Percentiles rank a stretch among this genome's conserved stretches.
Conservation (phyloP, 1,139 yeast species). For the Lodderomyces jiufengensis region DNA sequence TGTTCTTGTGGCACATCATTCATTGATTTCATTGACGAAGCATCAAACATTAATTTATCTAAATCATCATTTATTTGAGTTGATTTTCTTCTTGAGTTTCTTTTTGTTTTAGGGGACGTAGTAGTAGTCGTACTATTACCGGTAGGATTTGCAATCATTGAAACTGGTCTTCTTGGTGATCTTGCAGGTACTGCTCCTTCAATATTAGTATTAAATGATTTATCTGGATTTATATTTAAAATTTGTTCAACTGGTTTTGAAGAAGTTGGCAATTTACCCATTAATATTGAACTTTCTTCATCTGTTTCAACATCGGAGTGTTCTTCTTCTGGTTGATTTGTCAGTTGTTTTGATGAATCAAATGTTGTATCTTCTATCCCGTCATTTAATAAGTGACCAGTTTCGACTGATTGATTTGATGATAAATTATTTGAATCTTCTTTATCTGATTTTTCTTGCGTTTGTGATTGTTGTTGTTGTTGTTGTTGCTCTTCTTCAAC, state of each 20-base stretch:
- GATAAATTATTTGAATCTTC: neutral
- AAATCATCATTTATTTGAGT: constrained; percentile 35
- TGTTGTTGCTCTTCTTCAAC: constrained; percentile 3
- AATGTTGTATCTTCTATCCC: neutral
- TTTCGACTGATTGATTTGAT: constrained; percentile 1
- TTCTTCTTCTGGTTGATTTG: constrained; percentile 5
- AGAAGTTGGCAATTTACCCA: constrained; percentile 18
- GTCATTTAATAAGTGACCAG: neutral
- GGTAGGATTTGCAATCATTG: constrained; percentile 20
- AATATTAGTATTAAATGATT: constrained; percentile 32
- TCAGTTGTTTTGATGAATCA: neutral
- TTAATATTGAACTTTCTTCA: constrained; percentile 12
- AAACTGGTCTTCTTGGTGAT: constrained; percentile 38
- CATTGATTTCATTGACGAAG: constrained; percentile 21
- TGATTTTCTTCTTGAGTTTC: constrained; percentile 10
- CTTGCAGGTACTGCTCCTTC: constrained; percentile 43
- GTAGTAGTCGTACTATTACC: neutral
- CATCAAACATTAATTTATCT: constrained; percentile 40
- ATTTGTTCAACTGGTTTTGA: constrained; percentile 1
- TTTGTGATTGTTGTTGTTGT: neutral
- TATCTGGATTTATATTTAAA: constrained; percentile 23
- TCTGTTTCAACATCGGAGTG: constrained; percentile 8
- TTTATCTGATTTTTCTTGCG: constrained; percentile 2
- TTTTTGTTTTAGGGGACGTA: neutral
- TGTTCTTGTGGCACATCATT: constrained; percentile 1